Evolutionary conservation across 176 grass and related monocot species (phyloP), one percentile per base, ranked within the genome.

Genomic region (Pharus latifolius): DNA sequence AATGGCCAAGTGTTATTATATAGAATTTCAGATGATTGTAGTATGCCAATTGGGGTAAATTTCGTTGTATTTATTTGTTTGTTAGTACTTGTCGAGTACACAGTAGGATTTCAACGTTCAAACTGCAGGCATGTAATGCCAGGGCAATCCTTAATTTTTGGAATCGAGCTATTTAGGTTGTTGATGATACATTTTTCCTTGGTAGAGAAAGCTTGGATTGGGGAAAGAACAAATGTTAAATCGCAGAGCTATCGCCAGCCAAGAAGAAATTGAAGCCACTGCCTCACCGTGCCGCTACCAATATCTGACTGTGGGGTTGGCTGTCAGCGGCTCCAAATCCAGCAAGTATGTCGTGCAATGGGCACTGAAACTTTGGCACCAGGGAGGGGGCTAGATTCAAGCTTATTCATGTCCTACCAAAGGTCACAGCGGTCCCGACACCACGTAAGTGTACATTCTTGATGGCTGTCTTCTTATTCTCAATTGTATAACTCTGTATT

Each of bases 351-450:
- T 56, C n/a, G 44, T 80, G 70, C 32, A 37, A 70, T 85, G 83
- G 83, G 77, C 83, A 75, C 51, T 85, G 49, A 52, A 86, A 70
- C 53, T 76, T 85, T 1, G 38, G 45, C 18, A 2, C 37, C 8
- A 31, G 54, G 5, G 28, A 46, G 58, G 49, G 46, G 51, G 60
- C 27, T 49, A 75, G 56, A 19, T 76, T 86, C 65, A 65, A 62
- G 49, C 77, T 86, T 41, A 68, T 86, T 10, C 70, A 80, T 31
- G 70, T 80, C 58, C 77, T 72, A 2, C 71, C 53, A 42, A 86
- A 70, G 77, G 34, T 76, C 28, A 34, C 54, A 30, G 34, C 32
- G 27, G 57, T 85, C 26, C 83, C 77, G 1, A 85, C 77, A 50
- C 83, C 77, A 1, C 54, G 83, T 85, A n/a, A 85, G 76, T 69